Base-by-base conservation (phyloP, 495 filamentous ascomycete species). In the Cudoniella acicularis region DNA sequence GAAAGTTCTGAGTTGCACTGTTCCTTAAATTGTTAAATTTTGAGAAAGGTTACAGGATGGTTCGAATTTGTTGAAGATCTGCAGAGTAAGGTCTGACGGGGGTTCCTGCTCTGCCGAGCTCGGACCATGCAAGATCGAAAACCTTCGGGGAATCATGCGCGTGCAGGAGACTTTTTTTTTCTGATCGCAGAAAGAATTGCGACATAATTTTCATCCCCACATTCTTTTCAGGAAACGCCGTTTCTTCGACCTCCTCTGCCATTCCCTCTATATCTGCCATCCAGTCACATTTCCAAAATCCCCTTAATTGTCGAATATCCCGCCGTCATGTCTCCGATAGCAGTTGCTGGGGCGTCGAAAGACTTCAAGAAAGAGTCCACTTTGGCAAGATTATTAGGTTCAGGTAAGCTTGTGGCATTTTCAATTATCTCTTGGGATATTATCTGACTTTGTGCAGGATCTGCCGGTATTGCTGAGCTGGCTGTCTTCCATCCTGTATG, bases 401-500 rank as follows among this genome's bases (percentile, higher is more conserved):
- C 94, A 54, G 94, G 94, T 96, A 83, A 49, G 81, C 65, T 21
- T 2, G 41, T 16, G 41, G 11, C 52, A 40, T 13, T 27, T 24
- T 17, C 41, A 10, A 54, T 21, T 40, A 16, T 10, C 27, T 42
- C 25, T 23, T 46, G 17, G 21, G 40, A 36, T 23, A n/a, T 18
- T n/a, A 41, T 24, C 59, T 67, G 47, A 64, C 42, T 26, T 48
- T 40, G 27, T 66, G 16, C 65, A 98, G 94, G 91, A 64, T 89
- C 83, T 70, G 92, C 94, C 63, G 94, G 94, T 78, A 95, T 99
- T 75, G 87, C 95, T 62, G 94, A 99, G 75, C 79, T 99, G 67
- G 84, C 92, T 69, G 84, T 99, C 71, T 99, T 99, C 79, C 93
- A 98, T 73, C 93, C 93, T 56, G 92, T 94, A 81, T 65, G 86